These are phyloP conservation scores for Aspergillus eucalypticola DNA, from an alignment of 2,329 filamentous ascomycete genomes.

Conservation along the genomic window DNA sequence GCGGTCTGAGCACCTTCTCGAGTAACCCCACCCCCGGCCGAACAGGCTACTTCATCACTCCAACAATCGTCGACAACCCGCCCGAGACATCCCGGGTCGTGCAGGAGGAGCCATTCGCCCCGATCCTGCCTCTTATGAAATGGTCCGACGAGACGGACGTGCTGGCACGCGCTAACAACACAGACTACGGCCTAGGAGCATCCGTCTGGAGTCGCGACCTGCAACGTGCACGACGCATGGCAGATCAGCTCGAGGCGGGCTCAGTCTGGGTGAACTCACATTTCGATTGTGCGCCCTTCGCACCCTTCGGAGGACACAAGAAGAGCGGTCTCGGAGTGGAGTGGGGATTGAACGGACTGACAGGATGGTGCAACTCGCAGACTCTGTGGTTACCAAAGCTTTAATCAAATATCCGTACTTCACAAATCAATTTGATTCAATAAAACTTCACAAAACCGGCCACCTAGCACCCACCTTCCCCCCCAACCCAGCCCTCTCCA, in stretches of 20 bases:
- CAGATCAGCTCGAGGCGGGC: constrained; percentile 57
- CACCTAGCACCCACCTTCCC: constrained; percentile 27
- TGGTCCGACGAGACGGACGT: constrained; percentile 65
- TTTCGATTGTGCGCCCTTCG: constrained; percentile 29
- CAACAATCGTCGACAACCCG: constrained; percentile 61
- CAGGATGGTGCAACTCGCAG: constrained; percentile 44
- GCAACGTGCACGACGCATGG: constrained; percentile 53
- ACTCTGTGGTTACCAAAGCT: constrained; percentile 32
- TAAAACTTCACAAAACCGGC: not conserved
- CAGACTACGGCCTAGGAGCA: constrained; percentile 56
- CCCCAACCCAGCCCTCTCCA: constrained; percentile 40
- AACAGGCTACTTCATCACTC: constrained; percentile 59
- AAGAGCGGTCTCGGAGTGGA: constrained; percentile 54
- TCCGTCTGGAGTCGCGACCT: constrained; percentile 61
- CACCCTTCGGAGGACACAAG: constrained; percentile 55
- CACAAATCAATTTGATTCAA: not conserved
- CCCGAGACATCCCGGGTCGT: constrained; percentile 58
- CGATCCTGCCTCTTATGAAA: constrained; percentile 63
- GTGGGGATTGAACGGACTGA: constrained; percentile 44
- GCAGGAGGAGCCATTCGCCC: constrained; percentile 63
- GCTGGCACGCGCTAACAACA: constrained; percentile 56
- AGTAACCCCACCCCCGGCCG: constrained; percentile 49
- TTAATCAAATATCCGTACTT: not conserved
- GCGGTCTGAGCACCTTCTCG: constrained; percentile 54
- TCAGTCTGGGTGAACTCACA: constrained; percentile 61